These are phyloP conservation scores for Celoporthe dispersa DNA, from an alignment of 2,329 filamentous ascomycete species.

Conservation along the genomic window DNA sequence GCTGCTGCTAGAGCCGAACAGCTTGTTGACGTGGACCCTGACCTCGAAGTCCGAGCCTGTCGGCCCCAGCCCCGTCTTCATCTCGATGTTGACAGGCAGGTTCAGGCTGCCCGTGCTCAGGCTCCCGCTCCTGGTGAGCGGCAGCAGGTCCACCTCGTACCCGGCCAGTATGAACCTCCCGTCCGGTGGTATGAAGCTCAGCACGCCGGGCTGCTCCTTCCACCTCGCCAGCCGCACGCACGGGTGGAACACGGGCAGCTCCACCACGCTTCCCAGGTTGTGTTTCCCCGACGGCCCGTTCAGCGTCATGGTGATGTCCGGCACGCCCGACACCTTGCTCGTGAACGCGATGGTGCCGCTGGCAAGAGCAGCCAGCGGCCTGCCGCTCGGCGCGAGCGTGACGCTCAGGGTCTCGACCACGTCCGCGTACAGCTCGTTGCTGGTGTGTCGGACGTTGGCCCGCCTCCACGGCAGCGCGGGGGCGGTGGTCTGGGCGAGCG, in stretches of 20 bases:
- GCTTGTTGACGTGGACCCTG: slow-evolving; percentile 70
- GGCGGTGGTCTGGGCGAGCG: slow-evolving; percentile 41
- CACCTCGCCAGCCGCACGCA: slow-evolving; percentile 90
- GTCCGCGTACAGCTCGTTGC: slow-evolving; percentile 96
- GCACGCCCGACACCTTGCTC: slow-evolving; percentile 90
- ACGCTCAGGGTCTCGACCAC: slow-evolving; percentile 88
- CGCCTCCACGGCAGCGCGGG: slow-evolving; percentile 82
- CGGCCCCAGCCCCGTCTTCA: slow-evolving; percentile 78
- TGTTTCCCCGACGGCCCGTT: slow-evolving; percentile 82
- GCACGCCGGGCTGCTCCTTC: slow-evolving; percentile 84
- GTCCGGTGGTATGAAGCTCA: slow-evolving; percentile 96
- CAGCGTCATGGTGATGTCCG: slow-evolving; percentile 82
- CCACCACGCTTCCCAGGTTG: slow-evolving; percentile 74
- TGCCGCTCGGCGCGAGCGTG: slow-evolving; percentile 86
- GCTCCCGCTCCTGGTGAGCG: slow-evolving; percentile 64
- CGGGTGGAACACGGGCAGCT: slow-evolving; percentile 93
- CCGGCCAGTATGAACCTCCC: slow-evolving; percentile 91
- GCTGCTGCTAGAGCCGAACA: slow-evolving; percentile 52
- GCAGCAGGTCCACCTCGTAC: slow-evolving; percentile 91
- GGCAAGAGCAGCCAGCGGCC: slow-evolving; percentile 83
- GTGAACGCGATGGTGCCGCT: slow-evolving; percentile 95
- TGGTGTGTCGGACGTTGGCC: slow-evolving; percentile 91
- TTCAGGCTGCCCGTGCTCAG: slow-evolving; percentile 69
- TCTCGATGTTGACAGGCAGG: slow-evolving; percentile 79
- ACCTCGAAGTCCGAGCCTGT: slow-evolving; percentile 88